Evolutionary conservation across 1,139 yeast genomes (phyloP).

Genomic region (Casaregolazyma suthepensis): DNA sequence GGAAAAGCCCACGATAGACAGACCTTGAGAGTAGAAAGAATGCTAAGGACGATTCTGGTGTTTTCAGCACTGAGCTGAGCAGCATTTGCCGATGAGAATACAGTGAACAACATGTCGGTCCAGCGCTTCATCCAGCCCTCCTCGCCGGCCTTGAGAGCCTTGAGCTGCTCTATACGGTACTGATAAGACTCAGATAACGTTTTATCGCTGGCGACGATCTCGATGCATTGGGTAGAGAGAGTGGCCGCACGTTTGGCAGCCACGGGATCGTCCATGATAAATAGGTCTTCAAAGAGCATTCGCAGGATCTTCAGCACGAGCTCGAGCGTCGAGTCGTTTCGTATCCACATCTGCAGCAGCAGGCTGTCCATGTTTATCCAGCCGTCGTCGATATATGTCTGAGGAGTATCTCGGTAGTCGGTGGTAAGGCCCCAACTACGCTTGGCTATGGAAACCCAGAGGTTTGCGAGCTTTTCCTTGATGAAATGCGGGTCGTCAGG

Average conservation of each 20-base stretch:
- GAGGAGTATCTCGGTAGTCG: constrained; percentile 9
- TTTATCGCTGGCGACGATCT: constrained; percentile 67
- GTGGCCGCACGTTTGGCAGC: constrained; percentile 77
- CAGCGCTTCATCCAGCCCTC: constrained; percentile 89
- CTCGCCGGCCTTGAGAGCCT: constrained; percentile 40
- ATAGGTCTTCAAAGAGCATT: constrained; percentile 91
- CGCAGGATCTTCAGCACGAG: constrained; percentile 70
- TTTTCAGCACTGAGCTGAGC: constrained; percentile 30
- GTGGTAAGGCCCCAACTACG: constrained; percentile 70
- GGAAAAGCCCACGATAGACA: constrained; percentile 91
- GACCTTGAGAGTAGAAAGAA: constrained; percentile 78
- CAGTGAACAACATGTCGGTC: constrained; percentile 47
- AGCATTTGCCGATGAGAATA: not conserved
- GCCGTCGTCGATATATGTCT: constrained; percentile 42
- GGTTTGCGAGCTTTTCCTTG: constrained; percentile 79
- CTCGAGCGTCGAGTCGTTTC: constrained; percentile 57
- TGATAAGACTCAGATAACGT: constrained; percentile 65
- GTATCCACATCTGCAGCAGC: constrained; percentile 68
- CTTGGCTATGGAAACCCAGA: constrained; percentile 94
- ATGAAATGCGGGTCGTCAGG: constrained; percentile 80
- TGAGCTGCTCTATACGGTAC: constrained; percentile 46
- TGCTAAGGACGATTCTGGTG: constrained; percentile 51
- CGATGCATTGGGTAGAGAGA: constrained; percentile 75
- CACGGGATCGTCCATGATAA: constrained; percentile 81
- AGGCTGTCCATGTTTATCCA: constrained; percentile 88